phyloP scores from a whole-genome alignment of 345 rosid species.

The Orychophragmus violaceus region DNA sequence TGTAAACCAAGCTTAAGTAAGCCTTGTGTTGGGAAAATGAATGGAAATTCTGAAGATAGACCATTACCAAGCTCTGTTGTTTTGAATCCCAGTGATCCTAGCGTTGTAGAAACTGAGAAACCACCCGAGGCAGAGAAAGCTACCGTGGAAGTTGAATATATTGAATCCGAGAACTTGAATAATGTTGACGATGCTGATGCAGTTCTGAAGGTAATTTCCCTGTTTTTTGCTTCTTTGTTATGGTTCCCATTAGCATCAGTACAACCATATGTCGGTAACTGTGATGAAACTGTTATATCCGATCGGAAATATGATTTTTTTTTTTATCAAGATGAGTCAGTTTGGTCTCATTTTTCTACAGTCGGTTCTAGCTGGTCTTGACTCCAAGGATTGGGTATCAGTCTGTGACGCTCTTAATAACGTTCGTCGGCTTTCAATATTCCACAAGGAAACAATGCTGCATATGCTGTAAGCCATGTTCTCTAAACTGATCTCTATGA shows the following conservation, averaged over 20 bases:
- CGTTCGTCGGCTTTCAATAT: constrained; percentile 58
- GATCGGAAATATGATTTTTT: not conserved
- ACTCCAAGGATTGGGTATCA: constrained; percentile 75
- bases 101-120: constrained; percentile 41
- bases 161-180: constrained; percentile 67
- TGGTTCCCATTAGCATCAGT: not conserved
- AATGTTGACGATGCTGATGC: constrained; percentile 67
- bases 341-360: constrained; percentile 22
- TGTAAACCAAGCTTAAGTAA: constrained; percentile 46
- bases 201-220: constrained; percentile 46
- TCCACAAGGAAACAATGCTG: constrained; percentile 56
- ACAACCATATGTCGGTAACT: not conserved
- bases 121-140: constrained; percentile 40
- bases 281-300: not conserved
- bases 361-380: constrained; percentile 52
- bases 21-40: constrained; percentile 41
- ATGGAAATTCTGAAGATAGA: constrained; percentile 50
- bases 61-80: constrained; percentile 30
- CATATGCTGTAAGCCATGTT: constrained; percentile 49
- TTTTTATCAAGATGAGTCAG: not conserved
- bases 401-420: constrained; percentile 70
- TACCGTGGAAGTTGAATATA: constrained; percentile 66
- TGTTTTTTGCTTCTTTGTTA: not conserved
- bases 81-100: constrained; percentile 33
- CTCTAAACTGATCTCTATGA: not conserved